Evolutionary conservation across 2,329 filamentous ascomycete species (phyloP).

Genomic region (Cucurbitaria berberidis): DNA sequence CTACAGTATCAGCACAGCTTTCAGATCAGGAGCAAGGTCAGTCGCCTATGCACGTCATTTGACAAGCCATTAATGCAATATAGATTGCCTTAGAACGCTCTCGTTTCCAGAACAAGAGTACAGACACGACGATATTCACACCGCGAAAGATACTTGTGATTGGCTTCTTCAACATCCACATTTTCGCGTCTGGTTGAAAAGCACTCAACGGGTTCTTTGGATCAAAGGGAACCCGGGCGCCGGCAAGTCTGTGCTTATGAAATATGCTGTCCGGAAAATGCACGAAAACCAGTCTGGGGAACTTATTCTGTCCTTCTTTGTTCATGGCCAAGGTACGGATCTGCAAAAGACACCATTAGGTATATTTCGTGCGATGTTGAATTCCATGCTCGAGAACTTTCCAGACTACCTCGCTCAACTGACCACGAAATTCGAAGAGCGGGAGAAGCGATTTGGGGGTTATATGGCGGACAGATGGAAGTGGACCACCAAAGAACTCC

Average conservation of each 20-base stretch:
- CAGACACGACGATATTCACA: slow-evolving; percentile 6
- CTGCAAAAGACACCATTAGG: slow-evolving; percentile 21
- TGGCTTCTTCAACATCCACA: slow-evolving; percentile 47
- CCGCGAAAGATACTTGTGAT: slow-evolving; percentile 29
- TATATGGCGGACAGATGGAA: slow-evolving; percentile 13
- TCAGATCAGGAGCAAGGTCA: slow-evolving; percentile 1
- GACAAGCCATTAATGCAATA: neutral
- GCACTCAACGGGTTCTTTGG: slow-evolving; percentile 51
- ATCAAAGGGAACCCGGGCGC: slow-evolving; percentile 46
- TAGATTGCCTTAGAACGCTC: slow-evolving; percentile 16
- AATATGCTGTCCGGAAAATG: slow-evolving; percentile 33
- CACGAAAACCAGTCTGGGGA: neutral
- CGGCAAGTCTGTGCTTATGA: slow-evolving; percentile 52
- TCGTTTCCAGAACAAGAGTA: slow-evolving; percentile 16
- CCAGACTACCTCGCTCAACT: slow-evolving; percentile 13
- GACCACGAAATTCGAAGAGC: slow-evolving; percentile 10
- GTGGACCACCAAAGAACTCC: slow-evolving; percentile 18
- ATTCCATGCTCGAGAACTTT: slow-evolving; percentile 9
- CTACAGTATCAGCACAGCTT: neutral
- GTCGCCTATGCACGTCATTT: neutral
- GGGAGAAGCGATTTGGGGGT: slow-evolving; percentile 14
- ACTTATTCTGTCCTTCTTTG: slow-evolving; percentile 22
- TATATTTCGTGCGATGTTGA: slow-evolving; percentile 23
- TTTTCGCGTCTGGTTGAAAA: slow-evolving; percentile 47
- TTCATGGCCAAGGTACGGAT: slow-evolving; percentile 21